phyloP scores from a whole-genome alignment of 73 alveolate genomes.

The Paraurostyla sp. region DNA sequence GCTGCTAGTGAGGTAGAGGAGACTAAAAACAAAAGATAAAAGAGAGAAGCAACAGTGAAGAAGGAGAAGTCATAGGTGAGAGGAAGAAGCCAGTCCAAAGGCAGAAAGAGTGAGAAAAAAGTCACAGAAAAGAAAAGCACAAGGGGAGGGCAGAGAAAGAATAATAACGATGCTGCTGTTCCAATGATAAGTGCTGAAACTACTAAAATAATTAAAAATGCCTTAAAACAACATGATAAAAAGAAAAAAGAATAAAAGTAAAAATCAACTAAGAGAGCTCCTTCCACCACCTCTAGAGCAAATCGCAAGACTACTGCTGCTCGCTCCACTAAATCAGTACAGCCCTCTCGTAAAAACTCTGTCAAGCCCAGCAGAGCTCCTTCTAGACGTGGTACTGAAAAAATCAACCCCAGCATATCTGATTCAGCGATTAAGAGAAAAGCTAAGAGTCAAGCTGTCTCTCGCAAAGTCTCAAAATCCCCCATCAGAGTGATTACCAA shows the following conservation, averaged over 20 bases:
- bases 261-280: neutral
- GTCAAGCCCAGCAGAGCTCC: neutral
- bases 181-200: neutral
- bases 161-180: neutral
- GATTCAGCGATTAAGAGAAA: neutral
- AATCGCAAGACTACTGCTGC: too few species aligned
- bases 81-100: neutral
- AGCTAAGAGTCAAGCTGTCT: neutral
- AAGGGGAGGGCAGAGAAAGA: neutral
- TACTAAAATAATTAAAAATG: neutral
- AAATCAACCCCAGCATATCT: neutral
- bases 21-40: neutral
- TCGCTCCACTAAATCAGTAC: neutral
- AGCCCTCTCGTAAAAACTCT: neutral
- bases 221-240: neutral
- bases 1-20: neutral
- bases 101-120: neutral
- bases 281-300: too few species aligned
- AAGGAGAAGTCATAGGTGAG: too few species aligned
- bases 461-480: neutral
- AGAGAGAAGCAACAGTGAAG: neutral
- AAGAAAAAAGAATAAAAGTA: neutral
- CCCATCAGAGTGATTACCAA: neutral
- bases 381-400: neutral
- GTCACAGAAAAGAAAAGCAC: neutral